Evolutionary conservation across 441 rosid species (phyloP).

Genomic region (Francoa sonchifolia): DNA sequence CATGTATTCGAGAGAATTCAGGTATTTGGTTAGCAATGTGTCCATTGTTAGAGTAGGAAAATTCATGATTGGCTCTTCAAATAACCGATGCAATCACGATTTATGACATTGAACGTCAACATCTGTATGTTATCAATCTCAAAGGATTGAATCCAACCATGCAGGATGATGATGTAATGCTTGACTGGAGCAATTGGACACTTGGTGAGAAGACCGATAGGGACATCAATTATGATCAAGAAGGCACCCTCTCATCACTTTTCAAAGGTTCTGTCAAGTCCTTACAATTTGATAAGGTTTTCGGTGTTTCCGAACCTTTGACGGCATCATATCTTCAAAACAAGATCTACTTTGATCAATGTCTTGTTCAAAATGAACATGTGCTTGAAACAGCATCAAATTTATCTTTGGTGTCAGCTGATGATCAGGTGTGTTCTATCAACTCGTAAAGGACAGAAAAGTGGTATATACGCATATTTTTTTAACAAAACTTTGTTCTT

Average conservation of each 20-base stretch:
- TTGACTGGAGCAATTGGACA: slow-evolving; percentile 75
- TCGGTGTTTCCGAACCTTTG: slow-evolving; percentile 10
- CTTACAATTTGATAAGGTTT: slow-evolving; percentile 29
- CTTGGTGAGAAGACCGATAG: slow-evolving; percentile 28
- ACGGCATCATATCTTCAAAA: slow-evolving; percentile 18
- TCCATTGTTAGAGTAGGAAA: neutral
- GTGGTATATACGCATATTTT: slow-evolving; percentile 17
- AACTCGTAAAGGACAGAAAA: slow-evolving; percentile 17
- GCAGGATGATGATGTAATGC: slow-evolving; percentile 32
- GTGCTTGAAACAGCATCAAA: slow-evolving; percentile 18
- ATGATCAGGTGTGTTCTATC: slow-evolving; percentile 19
- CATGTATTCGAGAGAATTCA: slow-evolving; percentile 66
- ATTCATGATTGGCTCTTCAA: neutral
- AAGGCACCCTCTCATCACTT: slow-evolving; percentile 20
- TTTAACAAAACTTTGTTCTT: neutral
- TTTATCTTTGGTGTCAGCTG: slow-evolving; percentile 18
- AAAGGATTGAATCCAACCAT: slow-evolving; percentile 9
- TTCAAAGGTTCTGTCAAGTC: slow-evolving; percentile 22
- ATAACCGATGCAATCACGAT: neutral
- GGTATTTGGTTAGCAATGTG: slow-evolving; percentile 24
- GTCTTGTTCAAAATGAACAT: slow-evolving; percentile 19
- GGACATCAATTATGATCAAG: slow-evolving; percentile 11
- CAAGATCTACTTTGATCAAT: slow-evolving; percentile 15
- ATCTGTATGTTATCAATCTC: slow-evolving; percentile 2
- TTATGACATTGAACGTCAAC: neutral